Evolutionary conservation across 208 protist species (phyloP).

Genomic region (Lotmaria passim): DNA sequence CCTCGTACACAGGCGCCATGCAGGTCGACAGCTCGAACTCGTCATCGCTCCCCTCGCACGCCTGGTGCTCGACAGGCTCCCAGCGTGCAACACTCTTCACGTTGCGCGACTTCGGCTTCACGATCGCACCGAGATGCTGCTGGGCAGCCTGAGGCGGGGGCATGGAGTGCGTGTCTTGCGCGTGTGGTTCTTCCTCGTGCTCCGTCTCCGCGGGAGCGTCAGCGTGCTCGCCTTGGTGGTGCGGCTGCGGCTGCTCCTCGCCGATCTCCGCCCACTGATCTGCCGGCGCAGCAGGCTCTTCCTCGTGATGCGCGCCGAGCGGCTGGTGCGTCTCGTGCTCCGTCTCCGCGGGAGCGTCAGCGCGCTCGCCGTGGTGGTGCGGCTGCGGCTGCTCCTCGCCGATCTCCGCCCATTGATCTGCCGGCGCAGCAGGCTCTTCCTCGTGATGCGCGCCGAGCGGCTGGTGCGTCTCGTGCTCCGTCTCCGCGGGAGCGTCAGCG

Average conservation of each 20-base stretch:
- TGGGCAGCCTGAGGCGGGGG: slow-evolving; percentile 6
- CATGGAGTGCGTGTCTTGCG: slow-evolving; percentile 1
- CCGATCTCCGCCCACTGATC: slow-evolving; percentile 4
- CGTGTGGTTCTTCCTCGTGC: slow-evolving; percentile 7
- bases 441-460: slow-evolving; percentile 22
- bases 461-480: neutral
- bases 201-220: neutral
- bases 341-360: no score
- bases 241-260: neutral
- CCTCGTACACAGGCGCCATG: slow-evolving; percentile 11
- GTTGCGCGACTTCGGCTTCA: slow-evolving; percentile 46
- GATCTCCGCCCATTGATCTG: no score
- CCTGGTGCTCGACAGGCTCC: slow-evolving; percentile 60
- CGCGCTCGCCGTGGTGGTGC: no score
- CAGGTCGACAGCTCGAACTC: slow-evolving; percentile 72
- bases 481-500: neutral
- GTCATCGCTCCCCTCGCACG: slow-evolving; percentile 62
- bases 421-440: no score
- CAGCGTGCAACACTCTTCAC: slow-evolving; percentile 49
- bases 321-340: slow-evolving; percentile 25
- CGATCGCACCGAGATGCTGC: neutral
- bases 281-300: slow-evolving; percentile 10
- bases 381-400: no score
- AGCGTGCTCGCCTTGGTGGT: neutral
- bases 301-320: no score